Evolutionary conservation across 208 protist genomes (phyloP).

Genomic region (Leishmania major): DNA sequence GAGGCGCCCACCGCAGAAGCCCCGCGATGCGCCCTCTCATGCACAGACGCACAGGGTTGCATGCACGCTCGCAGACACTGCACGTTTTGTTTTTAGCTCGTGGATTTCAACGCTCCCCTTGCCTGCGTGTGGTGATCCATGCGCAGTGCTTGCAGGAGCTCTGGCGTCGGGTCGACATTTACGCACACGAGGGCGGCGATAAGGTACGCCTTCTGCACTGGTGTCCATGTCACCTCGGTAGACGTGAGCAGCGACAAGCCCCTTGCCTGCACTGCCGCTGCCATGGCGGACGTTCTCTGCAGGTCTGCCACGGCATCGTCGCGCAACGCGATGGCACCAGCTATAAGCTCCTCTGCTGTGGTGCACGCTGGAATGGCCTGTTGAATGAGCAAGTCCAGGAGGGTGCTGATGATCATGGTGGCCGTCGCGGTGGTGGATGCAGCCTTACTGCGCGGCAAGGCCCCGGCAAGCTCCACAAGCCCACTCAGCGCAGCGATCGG

Average conservation of each 20-base stretch:
- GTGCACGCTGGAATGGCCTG: constrained; percentile 20
- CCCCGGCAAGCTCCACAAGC: constrained; percentile 18
- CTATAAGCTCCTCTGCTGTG: constrained; percentile 23
- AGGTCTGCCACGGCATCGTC: constrained; percentile 17
- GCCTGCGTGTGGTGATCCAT: neutral
- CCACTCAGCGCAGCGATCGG: constrained; percentile 15
- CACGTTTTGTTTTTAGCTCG: neutral
- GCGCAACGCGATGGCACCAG: constrained; percentile 10
- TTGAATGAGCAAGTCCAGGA: constrained; percentile 43
- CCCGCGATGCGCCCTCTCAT: neutral
- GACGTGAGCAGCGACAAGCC: constrained; percentile 11
- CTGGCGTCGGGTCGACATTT: constrained; percentile 34
- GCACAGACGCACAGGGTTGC: neutral
- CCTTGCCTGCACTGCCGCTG: constrained; percentile 14
- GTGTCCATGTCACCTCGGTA: constrained; percentile 16
- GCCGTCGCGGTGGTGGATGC: constrained; percentile 22
- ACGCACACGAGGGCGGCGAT: constrained; percentile 78
- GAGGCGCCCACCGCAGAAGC: neutral
- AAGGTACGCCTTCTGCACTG: constrained; percentile 64
- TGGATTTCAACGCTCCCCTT: neutral
- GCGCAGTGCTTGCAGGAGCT: constrained; percentile 46
- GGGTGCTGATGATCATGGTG: constrained; percentile 36
- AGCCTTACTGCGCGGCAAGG: constrained; percentile 1
- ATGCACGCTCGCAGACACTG: neutral
- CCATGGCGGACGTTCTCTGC: constrained; percentile 6